phyloP scores from a whole-genome alignment of 106 monocot species.

The Acanthochlamys bracteata region DNA sequence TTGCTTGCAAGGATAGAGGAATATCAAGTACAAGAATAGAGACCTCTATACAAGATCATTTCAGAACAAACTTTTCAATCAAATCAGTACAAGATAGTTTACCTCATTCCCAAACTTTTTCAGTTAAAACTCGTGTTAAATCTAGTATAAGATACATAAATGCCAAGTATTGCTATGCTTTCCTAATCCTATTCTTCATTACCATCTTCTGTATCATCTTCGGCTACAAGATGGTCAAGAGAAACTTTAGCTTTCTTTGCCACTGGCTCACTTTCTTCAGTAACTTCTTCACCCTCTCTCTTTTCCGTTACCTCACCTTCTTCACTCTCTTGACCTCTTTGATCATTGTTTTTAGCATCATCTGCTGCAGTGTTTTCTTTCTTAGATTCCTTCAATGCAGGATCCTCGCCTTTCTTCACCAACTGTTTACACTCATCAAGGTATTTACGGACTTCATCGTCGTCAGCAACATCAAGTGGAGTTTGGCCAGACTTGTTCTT shows the following conservation, averaged over 20 bases:
- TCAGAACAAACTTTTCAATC: no score
- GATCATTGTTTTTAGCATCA: not conserved
- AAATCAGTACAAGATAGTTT: no score
- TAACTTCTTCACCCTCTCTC: constrained; percentile 16
- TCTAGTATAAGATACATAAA: no score
- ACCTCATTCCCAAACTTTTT: no score
- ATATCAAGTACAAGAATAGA: no score
- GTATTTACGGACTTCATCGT: constrained; percentile 38
- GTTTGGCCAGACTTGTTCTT: constrained; percentile 79
- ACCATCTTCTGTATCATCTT: constrained; percentile 25
- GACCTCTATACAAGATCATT: no score
- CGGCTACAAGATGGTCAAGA: constrained; percentile 22
- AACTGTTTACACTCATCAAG: constrained; percentile 35
- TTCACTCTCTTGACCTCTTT: constrained; percentile 7
- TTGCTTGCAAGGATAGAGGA: constrained; percentile 34
- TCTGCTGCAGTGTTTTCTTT: constrained; percentile 3
- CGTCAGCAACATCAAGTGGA: constrained; percentile 46
- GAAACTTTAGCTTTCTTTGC: constrained; percentile 25
- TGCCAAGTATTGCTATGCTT: no score
- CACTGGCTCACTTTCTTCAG: not conserved
- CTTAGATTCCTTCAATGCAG: not conserved
- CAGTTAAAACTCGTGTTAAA: no score
- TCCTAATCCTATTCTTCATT: constrained; percentile 17
- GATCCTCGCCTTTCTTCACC: constrained; percentile 15
- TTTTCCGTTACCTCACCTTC: constrained; percentile 12